Evolutionary conservation across 2,329 filamentous ascomycete genomes (phyloP), one percentile per base, ranked within the genome.

Genomic region (Coniosporium uncinatum): DNA sequence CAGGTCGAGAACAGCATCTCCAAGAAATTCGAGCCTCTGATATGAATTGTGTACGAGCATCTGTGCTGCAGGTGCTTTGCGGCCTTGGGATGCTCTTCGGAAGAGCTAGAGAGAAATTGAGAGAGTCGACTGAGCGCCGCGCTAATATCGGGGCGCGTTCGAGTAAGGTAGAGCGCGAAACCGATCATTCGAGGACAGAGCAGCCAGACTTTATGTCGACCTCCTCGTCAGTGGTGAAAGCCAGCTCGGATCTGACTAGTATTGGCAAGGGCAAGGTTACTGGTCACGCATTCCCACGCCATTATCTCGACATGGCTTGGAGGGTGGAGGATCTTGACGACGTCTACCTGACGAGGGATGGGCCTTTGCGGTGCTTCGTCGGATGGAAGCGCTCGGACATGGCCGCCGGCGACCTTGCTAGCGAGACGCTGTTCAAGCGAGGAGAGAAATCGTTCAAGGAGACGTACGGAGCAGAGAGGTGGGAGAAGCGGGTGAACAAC

Each of bases 11-110:
- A 96, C 70, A 0, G 88, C 78, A 51, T 97, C 91, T 1, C 91
- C 91, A 0, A 96, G 67, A 52, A 93, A 95, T 55, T 96, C 91
- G 1, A 96, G 74, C 0, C 89, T 78, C 49, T 96, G 85, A 52
- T 81, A 81, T 64, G 61, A 22, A 67, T n/a, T 68, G 39, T 70
- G 73, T 0, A 86, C 90, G 0, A 79, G 69, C n/a, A n/a, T n/a
- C n/a, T 29, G 24, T n/a, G 24, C 8, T 8, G 24, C 24, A 29
- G 24, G 24, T 29, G 24, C 8, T n/a, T 54, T 96, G 90, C 0
- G 89, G 95, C 38, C 91, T 69, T 3, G 90, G 85, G n/a, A n/a
- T n/a, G n/a, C n/a, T n/a, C n/a, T n/a, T n/a, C n/a, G n/a, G n/a
- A n/a, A n/a, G n/a, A n/a, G n/a, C n/a, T n/a, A n/a, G n/a, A n/a